These are phyloP conservation scores for Hibiscus tridactylites DNA, from an alignment of 345 rosid genomes.

Conservation along the genomic window DNA sequence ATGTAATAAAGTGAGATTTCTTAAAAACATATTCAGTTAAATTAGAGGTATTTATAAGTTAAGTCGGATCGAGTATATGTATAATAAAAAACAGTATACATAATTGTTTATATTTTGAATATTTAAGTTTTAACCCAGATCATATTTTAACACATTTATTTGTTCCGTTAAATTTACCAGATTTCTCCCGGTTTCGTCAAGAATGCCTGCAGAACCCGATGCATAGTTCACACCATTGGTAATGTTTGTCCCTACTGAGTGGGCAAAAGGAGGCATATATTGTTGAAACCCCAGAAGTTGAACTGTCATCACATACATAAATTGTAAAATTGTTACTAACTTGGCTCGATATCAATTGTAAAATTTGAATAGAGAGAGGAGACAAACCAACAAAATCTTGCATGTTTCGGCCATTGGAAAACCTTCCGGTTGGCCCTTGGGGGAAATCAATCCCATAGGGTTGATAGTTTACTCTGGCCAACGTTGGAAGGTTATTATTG, in stretches of 20 bases:
- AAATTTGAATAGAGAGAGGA: background rate
- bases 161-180: slow-evolving; percentile 20
- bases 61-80: too few relatives aligned
- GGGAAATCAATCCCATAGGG: slow-evolving; percentile 61
- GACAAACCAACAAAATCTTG: slow-evolving; percentile 44
- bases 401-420: slow-evolving; percentile 46
- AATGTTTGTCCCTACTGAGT: slow-evolving; percentile 5
- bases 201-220: slow-evolving; percentile 56
- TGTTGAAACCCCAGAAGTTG: slow-evolving; percentile 31
- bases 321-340: too few relatives aligned
- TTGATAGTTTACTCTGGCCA: slow-evolving; percentile 41
- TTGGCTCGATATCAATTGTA: too few relatives aligned
- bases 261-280: slow-evolving; percentile 34
- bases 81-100: background rate
- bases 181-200: slow-evolving; percentile 34
- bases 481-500: slow-evolving; percentile 42
- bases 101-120: too few relatives aligned
- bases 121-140: too few relatives aligned
- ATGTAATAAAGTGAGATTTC: background rate
- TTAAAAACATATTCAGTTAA: too few relatives aligned
- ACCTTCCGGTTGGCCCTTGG: slow-evolving; percentile 55
- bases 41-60: too few relatives aligned
- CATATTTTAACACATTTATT: too few relatives aligned
- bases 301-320: slow-evolving; percentile 19
- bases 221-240: slow-evolving; percentile 59